Evolutionary conservation across 177 flowering plant species (phyloP), one percentile per base, ranked within the genome.

Genomic region (Vitis hybrid): DNA sequence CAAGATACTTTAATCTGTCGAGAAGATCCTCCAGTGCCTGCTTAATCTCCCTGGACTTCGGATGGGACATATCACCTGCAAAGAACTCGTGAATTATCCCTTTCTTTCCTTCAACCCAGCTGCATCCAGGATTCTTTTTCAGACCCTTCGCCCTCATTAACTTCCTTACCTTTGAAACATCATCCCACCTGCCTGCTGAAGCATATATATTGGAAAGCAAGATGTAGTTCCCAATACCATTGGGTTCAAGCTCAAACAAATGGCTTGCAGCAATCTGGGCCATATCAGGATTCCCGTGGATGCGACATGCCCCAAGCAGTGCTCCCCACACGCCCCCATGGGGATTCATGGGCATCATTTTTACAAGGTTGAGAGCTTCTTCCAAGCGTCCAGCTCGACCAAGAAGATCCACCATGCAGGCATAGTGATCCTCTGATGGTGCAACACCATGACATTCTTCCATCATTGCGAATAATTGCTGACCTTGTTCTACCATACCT

Each of bases 311-410:
- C 60, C 87, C 89, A 50, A 88, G 89, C 56, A 88, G 70, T 49
- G 92, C 90, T 46, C 92, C 92, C 92, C 92, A 88, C 5, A 89
- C 83, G 57, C 83, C 88, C 3, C 68, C 88, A 74, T 82, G 69
- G 50, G 88, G 83, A 24, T 81, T 62, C 63, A 78, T 64, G 12
- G 88, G 84, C 90, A 87, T 85, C 9, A 71, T 72, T 62, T 79
- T 54, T 10, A 76, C 69, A 32, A 87, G 76, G 46, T 81, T 71
- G 14, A 82, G 79, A 0, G 90, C 93, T 73, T 87, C 87, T 40
- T 82, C 71, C 62, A 89, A 71, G 18, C 61, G 65, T 19, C 91
- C 92, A 9, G 85, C 80, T 70, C 91, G 80, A 21, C 89, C 88
- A 57, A 85, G 82, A 18, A 87, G 77, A 71, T 85, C 91, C 19